These are phyloP conservation scores for Rhodotorula taiwanensis DNA, from an alignment of 768 basidiomycete genomes.

Conservation along the genomic window DNA sequence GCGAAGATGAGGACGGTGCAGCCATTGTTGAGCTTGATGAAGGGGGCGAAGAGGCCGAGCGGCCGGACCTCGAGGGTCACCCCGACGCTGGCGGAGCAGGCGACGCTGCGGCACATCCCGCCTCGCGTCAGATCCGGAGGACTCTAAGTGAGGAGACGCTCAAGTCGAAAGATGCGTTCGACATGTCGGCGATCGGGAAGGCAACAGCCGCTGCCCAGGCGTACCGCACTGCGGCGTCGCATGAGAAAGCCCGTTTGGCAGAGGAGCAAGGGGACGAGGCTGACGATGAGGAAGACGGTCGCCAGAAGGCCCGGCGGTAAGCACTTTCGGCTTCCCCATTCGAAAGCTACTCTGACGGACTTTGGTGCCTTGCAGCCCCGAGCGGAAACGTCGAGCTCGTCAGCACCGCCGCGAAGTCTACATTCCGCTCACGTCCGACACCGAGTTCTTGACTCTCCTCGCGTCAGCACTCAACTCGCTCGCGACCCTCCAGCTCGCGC, in stretches of 20 bases:
- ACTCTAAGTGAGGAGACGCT: constrained; percentile 1
- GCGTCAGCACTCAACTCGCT: constrained; percentile 54
- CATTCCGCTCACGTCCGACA: constrained; percentile 72
- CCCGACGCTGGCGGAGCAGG: background rate
- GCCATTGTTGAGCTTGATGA: background rate
- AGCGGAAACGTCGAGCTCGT: constrained; percentile 8
- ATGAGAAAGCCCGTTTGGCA: background rate
- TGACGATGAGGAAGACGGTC: constrained; percentile 6
- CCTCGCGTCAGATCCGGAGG: background rate
- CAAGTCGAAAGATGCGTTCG: too few relatives aligned
- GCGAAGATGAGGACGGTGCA: constrained; percentile 7
- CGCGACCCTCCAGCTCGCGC: constrained; percentile 50
- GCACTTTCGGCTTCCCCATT: background rate
- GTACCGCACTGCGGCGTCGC: constrained; percentile 9
- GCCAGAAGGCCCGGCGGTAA: background rate
- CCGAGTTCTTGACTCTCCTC: constrained; percentile 70
- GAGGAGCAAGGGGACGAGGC: constrained; percentile 9
- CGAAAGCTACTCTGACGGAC: background rate
- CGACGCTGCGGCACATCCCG: background rate
- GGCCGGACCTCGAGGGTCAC: background rate
- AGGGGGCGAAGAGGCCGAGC: background rate
- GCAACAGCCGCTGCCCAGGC: background rate
- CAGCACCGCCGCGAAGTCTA: constrained; percentile 53
- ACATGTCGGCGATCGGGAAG: background rate
- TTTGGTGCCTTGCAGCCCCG: background rate